Base-by-base conservation (phyloP, 352 stramenopile genomes). In the Phytophthora pistaciae region DNA sequence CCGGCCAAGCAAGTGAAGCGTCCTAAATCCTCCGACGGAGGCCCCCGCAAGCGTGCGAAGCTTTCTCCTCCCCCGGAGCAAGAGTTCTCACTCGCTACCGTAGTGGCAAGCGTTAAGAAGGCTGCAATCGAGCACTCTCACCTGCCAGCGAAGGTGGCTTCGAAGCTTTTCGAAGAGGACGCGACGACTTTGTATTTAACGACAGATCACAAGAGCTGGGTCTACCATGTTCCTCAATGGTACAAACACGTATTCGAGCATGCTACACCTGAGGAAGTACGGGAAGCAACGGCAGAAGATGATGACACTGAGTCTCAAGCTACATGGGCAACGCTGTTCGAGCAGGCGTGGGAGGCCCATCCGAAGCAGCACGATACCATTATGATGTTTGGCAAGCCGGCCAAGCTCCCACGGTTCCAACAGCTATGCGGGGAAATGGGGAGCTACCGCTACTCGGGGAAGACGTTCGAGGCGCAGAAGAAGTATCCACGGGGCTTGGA, bases 321-420 rank as follows among this genome's bases (percentile, higher is more conserved):
- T 0, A 66, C 70, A 0, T 78, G 70, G 74, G 56, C 66, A 13
- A 64, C 5, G 2, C 57, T 76, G 70, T 77, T 94, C 56, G 56
- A 80, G 3, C 52, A 66, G 5, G 66, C 91, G 9, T 97, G 89
- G 88, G 60, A 82, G 3, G 62, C 82, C 8, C 90, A 96, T 52
- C 90, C 90, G 23, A 49, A 66, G 29, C 57, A 91, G 10, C 64
- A 82, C 20, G 83, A 92, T 56, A 83, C 75, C 7, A 87, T 96
- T 38, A 85, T 88, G 72, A 74, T 95, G 60, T 94, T 92, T 68
- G 84, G 84, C 21, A 89, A 87, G 62, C 67, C 75, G 9, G 74
- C 78, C 11, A 75, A 75, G 52, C 84, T 93, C 49, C 90, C 85
- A 25, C 77, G 88, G 16, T 96, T 82, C 49, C 91, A 94, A 59